phyloP scores from a whole-genome alignment of 2,329 filamentous ascomycete species.

The Beauveria australis region DNA sequence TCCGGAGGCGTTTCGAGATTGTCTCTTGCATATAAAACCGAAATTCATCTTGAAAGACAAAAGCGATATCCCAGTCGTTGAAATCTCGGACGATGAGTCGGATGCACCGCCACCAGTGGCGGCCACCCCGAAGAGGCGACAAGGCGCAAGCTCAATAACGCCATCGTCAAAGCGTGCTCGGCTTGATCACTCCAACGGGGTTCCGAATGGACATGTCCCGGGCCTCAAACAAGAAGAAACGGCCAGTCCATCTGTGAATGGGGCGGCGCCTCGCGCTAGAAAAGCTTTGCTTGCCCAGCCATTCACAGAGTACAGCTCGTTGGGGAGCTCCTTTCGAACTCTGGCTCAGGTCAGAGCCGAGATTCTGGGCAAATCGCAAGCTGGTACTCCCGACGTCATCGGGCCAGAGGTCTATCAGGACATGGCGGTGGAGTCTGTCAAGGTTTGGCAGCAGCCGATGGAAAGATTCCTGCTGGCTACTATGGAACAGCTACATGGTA shows the following conservation, averaged over 20 bases:
- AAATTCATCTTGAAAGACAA: constrained; percentile 34
- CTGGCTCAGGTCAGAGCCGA: constrained; percentile 44
- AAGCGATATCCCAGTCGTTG: constrained; percentile 26
- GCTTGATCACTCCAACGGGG: neutral
- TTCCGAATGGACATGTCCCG: constrained; percentile 7
- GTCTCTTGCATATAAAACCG: constrained; percentile 38
- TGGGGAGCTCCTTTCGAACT: constrained; percentile 35
- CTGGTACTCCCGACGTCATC: constrained; percentile 51
- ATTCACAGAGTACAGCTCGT: constrained; percentile 30
- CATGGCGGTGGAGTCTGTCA: constrained; percentile 48
- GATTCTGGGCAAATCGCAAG: constrained; percentile 44
- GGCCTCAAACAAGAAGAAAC: constrained; percentile 32
- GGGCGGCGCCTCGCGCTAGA: constrained; percentile 14
- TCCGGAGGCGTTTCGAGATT: constrained; percentile 43
- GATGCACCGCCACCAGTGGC: constrained; percentile 20
- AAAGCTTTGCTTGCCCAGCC: constrained; percentile 22
- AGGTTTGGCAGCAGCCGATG: constrained; percentile 49
- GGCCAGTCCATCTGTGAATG: constrained; percentile 8
- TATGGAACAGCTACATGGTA: constrained; percentile 37
- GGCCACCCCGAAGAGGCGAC: constrained; percentile 22
- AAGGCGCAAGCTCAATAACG: constrained; percentile 20
- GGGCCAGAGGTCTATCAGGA: constrained; percentile 52
- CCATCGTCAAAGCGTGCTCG: constrained; percentile 23
- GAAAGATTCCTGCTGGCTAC: constrained; percentile 39
- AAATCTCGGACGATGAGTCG: constrained; percentile 33